Evolutionary conservation across 2,329 filamentous ascomycete genomes (phyloP), one percentile per base, ranked within the genome.

Genomic region (Nothopassalora personata): DNA sequence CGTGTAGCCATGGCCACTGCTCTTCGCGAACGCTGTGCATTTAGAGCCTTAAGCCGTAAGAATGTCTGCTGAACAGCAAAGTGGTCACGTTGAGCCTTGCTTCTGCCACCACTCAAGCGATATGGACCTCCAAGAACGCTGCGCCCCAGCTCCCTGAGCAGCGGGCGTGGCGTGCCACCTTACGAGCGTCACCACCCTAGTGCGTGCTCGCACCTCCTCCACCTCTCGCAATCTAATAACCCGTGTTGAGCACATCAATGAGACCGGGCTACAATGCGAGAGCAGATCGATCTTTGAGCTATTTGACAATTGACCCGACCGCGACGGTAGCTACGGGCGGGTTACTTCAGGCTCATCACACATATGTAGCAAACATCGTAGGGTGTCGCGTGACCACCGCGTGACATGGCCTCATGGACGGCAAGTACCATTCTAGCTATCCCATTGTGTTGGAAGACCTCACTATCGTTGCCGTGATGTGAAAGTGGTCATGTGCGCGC

Each of bases 151-250:
- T 23, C 23, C 23, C 3, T 23, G 23, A 23, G 23, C 23, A 23
- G 23, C 23, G 3, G 23, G 23, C 23, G 23, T 23, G 23, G 23
- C 23, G 23, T 23, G 23, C 23, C 23, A 23, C 23, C 23, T 23
- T 5, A 34, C 11, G 31, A 34, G 5, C 7, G 31, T 11, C 2
- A 11, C 31, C 7, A 34, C 7, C 4, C 31, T 8, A 34, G 31
- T 34, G 31, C 31, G 28, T 19, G 8, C 19, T 27, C n/a, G 31
- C 45, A 28, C 5, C 48, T 18, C 48, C 48, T 9, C 18, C 13
- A 59, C 74, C 84, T 88, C 85, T 84, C 81, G 80, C 83, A 78
- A 86, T 88, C 83, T 85, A 87, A 87, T 87, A 86, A 80, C 83
- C 83, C 84, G 73, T 78, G 67, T 65, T 66, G 68, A 78, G 74